Evolutionary conservation across 306 rosid genomes (phyloP), one percentile per base, ranked within the genome.

Genomic region (Vicia faba): DNA sequence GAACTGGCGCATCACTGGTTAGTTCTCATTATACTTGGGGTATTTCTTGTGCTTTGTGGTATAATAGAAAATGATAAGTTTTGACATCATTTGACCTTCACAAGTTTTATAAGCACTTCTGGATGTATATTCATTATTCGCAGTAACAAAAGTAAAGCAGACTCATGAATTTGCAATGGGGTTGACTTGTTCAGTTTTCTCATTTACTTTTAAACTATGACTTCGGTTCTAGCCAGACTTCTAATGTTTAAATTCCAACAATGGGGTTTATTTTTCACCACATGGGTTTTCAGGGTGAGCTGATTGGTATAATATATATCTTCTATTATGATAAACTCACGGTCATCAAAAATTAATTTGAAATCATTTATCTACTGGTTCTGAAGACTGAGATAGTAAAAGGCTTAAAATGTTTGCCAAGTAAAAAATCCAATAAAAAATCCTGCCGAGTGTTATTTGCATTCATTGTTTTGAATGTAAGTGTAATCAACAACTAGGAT

Each of bases 1-100:
- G 98, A 65, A 81, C 95, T 51, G 91, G 85, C 40, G 89, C 98
- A 35, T 92, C 98, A 57, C 86, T 92, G 98, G 98, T 92, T 71
- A 75, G 89, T 80, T 72, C 38, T 51, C 26, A 38, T 51, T 35
- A 58, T 65, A 58, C 64, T 58, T 7, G 44, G 44, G 44, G 3
- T 5, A 63, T 19, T 65, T 59, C 40, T 28, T 19, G 18, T 36
- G 26, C 48, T 49, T 60, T 43, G 11, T 5, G 54, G 45, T 75
- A 71, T 19, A 14, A 14, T 48, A 40, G 8, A 4, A 11, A 45
- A 5, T 8, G 55, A 49, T 28, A 40, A 43, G 55, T 38, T 78
- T 55, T 43, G 43, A 58, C 46, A 4, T 57, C 54, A 15, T 61
- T 51, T 69, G 64, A 23, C 56, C 28, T 55, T 65, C 3, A n/a